Conservation (phyloP, 2,329 filamentous ascomycete genomes). For the Neofusicoccum cordaticola region DNA sequence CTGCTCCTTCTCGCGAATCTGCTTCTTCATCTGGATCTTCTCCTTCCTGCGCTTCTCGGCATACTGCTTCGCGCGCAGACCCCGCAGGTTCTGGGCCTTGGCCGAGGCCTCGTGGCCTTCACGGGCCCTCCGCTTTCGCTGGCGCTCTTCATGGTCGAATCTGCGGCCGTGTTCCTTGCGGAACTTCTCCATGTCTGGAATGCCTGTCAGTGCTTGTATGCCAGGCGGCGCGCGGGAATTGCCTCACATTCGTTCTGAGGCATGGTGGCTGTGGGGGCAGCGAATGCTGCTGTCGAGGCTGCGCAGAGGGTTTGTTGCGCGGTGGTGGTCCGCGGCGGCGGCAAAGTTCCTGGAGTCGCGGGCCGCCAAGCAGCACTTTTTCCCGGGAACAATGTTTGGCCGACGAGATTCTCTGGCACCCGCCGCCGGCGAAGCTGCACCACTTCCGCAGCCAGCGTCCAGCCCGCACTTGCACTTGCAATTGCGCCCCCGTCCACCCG, state of each 20-base stretch:
- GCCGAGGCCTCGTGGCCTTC: conserved; percentile 84
- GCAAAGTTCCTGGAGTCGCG: background rate
- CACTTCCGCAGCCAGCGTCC: background rate
- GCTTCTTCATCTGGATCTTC: conserved; percentile 58
- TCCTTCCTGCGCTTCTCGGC: conserved; percentile 90
- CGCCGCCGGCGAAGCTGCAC: background rate
- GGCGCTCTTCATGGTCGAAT: conserved; percentile 83
- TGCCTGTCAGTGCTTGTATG: too few relatives aligned
- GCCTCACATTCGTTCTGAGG: too few relatives aligned
- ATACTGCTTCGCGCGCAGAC: conserved; percentile 87
- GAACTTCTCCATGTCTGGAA: conserved; percentile 65
- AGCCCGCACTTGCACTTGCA: background rate
- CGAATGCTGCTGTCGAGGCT: too few relatives aligned
- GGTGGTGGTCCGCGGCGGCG: conserved; percentile 18
- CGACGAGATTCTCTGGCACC: background rate
- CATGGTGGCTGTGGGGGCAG: too few relatives aligned
- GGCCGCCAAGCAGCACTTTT: background rate
- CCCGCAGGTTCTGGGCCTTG: conserved; percentile 89
- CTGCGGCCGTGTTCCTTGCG: conserved; percentile 57
- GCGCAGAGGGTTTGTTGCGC: too few relatives aligned
- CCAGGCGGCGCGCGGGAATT: too few relatives aligned
- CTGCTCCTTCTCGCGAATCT: conserved; percentile 86
- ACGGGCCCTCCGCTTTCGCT: conserved; percentile 81
- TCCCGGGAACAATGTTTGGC: background rate
- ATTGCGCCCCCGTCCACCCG: conserved; percentile 19